Base-by-base conservation (phyloP, 345 rosid genomes). In the Murraya paniculata region DNA sequence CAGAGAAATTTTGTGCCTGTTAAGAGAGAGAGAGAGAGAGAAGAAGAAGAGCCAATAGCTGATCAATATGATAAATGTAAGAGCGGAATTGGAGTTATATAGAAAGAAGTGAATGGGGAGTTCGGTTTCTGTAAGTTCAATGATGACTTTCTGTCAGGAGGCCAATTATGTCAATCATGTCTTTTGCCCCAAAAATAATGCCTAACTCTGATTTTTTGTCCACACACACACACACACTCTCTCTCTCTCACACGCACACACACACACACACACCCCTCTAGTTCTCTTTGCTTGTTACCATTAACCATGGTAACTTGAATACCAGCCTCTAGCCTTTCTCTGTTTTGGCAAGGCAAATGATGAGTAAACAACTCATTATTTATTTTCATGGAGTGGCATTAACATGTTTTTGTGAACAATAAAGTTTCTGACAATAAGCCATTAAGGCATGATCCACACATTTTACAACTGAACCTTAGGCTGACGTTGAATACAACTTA, bases 81-180 rank as follows among this genome's bases (percentile, higher is more conserved):
- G 59, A 9, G 36, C 21, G 50, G 65, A 77, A 21, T 64, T 76
- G 79, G 73, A 79, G 56, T 85, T 90, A 89, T 91, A 91, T 89
- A 90, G 88, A 87, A 83, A 79, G 64, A 30, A 36, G 66, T 61
- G 81, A 64, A 68, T 7, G 62, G 39, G 53, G 72, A 68, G 84
- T 38, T 73, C 79, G 45, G 68, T 76, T 73, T 27, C 83, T 80
- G 83, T 38, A 72, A 81, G 81, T 83, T 84, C 88, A 90, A 90
- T 88, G 86, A 91, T 88, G 90, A 87, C 85, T 82, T 57, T 64
- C 56, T 80, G 89, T 89, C 92, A 80, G 89, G 82, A 72, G 79
- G 78, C 88, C 83, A 85, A 82, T 87, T 86, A 85, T 82, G 87
- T 84, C 88, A 86, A 84, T 86, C 90, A 86, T 86, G 86, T 72